These are phyloP conservation scores for Stenocarpella maydis DNA, from an alignment of 2,329 filamentous ascomycete genomes.

Conservation along the genomic window DNA sequence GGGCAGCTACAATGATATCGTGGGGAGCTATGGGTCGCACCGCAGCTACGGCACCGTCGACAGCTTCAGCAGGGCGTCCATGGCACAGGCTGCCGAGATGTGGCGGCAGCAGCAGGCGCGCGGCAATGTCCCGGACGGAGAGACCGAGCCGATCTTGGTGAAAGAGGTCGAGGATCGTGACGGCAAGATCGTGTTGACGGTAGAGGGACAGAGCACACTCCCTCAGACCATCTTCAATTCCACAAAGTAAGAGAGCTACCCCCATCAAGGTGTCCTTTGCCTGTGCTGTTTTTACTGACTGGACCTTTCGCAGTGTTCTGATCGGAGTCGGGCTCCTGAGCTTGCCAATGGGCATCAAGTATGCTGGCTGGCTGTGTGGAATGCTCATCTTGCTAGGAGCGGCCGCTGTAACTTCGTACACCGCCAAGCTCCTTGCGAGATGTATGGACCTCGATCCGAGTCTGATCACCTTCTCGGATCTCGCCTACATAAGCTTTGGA, in stretches of 20 bases:
- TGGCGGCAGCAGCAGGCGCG: constrained; percentile 61
- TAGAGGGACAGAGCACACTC: constrained; percentile 93
- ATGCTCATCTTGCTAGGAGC: constrained; percentile 77
- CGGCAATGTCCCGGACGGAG: constrained; percentile 60
- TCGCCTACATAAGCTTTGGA: constrained; percentile 91
- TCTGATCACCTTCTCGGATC: constrained; percentile 92
- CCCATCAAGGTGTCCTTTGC: not conserved
- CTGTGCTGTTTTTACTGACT: constrained; percentile 25
- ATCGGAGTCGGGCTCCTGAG: constrained; percentile 91
- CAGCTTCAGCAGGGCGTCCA: constrained; percentile 52
- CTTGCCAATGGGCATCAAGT: constrained; percentile 85
- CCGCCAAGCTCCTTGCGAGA: constrained; percentile 82
- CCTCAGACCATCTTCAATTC: constrained; percentile 97
- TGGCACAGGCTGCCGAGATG: constrained; percentile 59
- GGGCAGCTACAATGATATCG: constrained; percentile 76
- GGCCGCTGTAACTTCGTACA: constrained; percentile 82
- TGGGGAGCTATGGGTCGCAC: constrained; percentile 73
- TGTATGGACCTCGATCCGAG: constrained; percentile 87
- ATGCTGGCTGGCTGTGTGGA: constrained; percentile 88
- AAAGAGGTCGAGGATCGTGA: constrained; percentile 85
- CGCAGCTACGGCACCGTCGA: constrained; percentile 63
- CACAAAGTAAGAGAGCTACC: constrained; percentile 66
- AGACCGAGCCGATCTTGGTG: constrained; percentile 80
- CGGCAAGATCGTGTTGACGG: constrained; percentile 81
- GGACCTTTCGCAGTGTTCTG: constrained; percentile 62